Evolutionary conservation across 441 rosid species (phyloP).

Genomic region (Populus trichocarpa): DNA sequence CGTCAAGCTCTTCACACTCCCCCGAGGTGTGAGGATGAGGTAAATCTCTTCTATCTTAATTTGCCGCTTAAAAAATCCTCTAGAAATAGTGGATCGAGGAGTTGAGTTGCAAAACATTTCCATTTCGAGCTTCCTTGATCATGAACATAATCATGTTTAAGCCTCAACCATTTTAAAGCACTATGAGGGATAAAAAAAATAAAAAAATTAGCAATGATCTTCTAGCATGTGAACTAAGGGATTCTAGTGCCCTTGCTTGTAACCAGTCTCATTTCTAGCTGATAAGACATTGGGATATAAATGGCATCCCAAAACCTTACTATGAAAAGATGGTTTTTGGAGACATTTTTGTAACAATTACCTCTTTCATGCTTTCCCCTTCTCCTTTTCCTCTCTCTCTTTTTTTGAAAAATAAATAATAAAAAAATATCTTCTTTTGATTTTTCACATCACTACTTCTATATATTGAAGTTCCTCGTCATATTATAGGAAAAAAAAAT

Average conservation of each 20-base stretch:
- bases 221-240: neutral
- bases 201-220: neutral
- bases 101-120: neutral
- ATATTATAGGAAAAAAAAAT: neutral
- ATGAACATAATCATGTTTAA: neutral
- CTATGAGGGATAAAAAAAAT: neutral
- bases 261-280: neutral
- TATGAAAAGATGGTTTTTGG: neutral
- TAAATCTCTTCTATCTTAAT: slow-evolving; percentile 16
- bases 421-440: neutral
- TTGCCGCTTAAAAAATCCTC: neutral
- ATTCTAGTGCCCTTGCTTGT: neutral
- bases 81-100: neutral
- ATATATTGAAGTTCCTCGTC: neutral
- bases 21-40: slow-evolving; percentile 89
- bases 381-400: neutral
- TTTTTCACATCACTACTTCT: neutral
- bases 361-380: neutral
- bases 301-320: neutral
- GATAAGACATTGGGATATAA: neutral
- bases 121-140: neutral
- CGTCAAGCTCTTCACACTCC: slow-evolving; percentile 95
- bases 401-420: too few relatives aligned
- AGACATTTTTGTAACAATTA: neutral
- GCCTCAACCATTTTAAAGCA: neutral